These are phyloP conservation scores for Diplodia mutila DNA, from an alignment of 2,329 filamentous ascomycete genomes.

Conservation along the genomic window DNA sequence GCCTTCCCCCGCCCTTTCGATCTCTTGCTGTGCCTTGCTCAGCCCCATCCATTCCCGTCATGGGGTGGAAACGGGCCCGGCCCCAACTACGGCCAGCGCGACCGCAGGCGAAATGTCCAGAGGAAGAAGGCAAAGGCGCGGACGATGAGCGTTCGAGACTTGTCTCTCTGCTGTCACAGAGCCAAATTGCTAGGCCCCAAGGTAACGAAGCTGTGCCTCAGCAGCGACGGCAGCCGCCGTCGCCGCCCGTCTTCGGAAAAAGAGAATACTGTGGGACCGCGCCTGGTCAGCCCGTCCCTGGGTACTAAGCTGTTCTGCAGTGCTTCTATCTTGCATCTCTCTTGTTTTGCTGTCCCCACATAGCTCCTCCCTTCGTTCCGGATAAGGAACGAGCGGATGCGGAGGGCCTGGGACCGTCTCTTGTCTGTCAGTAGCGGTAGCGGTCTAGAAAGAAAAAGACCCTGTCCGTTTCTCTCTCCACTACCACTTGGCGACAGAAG, in stretches of 20 bases:
- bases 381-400: background rate
- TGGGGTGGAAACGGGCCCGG: background rate
- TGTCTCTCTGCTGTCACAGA: background rate
- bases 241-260: background rate
- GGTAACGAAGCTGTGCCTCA: background rate
- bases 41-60: background rate
- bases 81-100: background rate
- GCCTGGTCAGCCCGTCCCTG: background rate
- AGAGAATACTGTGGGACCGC: background rate
- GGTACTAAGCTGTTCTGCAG: background rate
- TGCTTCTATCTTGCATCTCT: background rate
- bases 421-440: background rate
- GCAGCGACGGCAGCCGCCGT: background rate
- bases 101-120: no score
- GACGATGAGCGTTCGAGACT: conserved; percentile 2
- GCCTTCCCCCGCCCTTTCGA: background rate
- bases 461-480: background rate
- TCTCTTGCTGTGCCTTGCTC: background rate
- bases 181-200: background rate
- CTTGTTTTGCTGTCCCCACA: background rate
- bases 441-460: background rate
- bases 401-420: background rate
- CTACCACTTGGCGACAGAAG: background rate
- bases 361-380: background rate
- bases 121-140: no score